These are phyloP conservation scores for Aspergillus ochraceoroseus DNA, from an alignment of 2,329 filamentous ascomycete genomes.

Conservation along the genomic window DNA sequence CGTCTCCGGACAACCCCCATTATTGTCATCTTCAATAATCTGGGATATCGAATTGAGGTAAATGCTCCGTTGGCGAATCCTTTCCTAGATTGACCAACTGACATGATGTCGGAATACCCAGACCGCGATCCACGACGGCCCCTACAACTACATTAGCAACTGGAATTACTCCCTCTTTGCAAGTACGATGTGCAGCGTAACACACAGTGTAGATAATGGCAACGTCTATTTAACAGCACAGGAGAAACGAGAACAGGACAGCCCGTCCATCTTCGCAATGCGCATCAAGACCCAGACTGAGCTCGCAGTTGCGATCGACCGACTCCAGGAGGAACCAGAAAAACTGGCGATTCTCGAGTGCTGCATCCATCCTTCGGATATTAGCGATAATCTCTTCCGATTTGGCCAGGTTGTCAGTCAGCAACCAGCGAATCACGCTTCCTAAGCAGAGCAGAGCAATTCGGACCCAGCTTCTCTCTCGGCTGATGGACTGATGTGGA, in stretches of 20 bases:
- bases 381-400: background rate
- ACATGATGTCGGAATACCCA: too few species aligned
- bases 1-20: background rate
- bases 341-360: slow-evolving; percentile 2
- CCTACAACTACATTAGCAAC: slow-evolving; percentile 5
- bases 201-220: background rate
- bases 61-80: background rate
- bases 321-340: background rate
- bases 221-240: background rate
- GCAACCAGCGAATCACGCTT: too few species aligned
- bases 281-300: background rate
- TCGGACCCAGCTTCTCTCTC: too few species aligned
- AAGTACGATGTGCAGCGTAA: background rate
- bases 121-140: slow-evolving; percentile 5
- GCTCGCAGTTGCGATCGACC: background rate
- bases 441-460: too few species aligned
- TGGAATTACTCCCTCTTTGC: slow-evolving; percentile 4
- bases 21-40: background rate
- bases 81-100: too few species aligned
- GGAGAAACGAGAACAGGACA: background rate
- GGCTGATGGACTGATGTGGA: too few species aligned
- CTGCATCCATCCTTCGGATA: slow-evolving; percentile 2
- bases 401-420: background rate
- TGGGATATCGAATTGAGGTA: slow-evolving; percentile 7
- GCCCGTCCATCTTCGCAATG: slow-evolving; percentile 3